Base-by-base conservation (phyloP, 352 stramenopile genomes). In the Phytophthora sp. region DNA sequence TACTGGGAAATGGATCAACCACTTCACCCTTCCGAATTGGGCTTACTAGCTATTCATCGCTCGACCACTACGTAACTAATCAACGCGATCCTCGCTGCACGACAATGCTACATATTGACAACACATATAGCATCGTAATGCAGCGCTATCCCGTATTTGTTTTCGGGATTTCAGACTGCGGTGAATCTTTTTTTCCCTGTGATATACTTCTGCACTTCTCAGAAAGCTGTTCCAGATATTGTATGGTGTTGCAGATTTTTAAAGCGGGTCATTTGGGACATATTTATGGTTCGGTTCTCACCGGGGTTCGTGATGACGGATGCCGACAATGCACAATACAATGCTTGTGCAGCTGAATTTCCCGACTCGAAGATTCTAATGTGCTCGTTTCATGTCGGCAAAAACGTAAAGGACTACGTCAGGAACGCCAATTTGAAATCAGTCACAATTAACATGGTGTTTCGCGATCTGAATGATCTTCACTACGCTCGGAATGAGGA, bases 371-470 rank as follows among this genome's bases (percentile, higher is more conserved):
- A 21, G 26, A 46, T 46, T 9, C 33, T 45, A 7, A 57, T 55
- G 30, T 55, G 47, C 7, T 55, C 29, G 45, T 39, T 53, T 26
- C 45, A 39, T 23, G 45, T 53, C n/a, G 38, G 16, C 39, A 53
- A 26, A 38, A 39, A 53, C 24, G 45, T 53, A 9, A 53, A 47
- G 3, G 39, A 47, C 39, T 47, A 51, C 21, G 4, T 35, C 6
- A 24, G 35, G 35, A 33, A 21, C 23, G n/a, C 33, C 2, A n/a
- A 41, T 11, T 35, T 35, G 11, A 24, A 33, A 0, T 15, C 42
- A 2, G 27, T 39, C 21, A 50, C 42, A 13, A 33, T 20, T 18
- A 18, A 31, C 23, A 50, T 36, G 42, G 11, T 53, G 2, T 54
- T n/a, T 24, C 15, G 29, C 2, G 46, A 54, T 9, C 8, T 54